Evolutionary conservation across 768 basidiomycete species (phyloP), one percentile per base, ranked within the genome.

Genomic region (Mycena floridula): DNA sequence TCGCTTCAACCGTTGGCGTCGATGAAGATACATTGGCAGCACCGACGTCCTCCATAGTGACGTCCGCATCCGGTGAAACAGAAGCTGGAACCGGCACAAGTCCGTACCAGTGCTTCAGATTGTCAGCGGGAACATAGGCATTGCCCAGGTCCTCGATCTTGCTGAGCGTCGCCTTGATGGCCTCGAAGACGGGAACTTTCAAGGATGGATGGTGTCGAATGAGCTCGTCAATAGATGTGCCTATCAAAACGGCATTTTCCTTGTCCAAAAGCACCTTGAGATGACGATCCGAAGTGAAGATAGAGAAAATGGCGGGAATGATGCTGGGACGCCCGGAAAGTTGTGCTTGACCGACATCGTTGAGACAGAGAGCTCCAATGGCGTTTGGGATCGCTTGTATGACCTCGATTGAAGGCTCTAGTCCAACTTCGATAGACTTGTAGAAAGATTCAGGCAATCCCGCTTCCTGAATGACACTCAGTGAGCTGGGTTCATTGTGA

Each of bases 401-500:
- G 30, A 96, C 86, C 67, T 99, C 95, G 36, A 91, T 85, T 0
- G 88, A 81, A 5, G 90, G 80, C 51, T 95, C 92, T 32, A 95
- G 73, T 3, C 85, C 89, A 26, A 72, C 69, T 64, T 95, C 91
- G 36, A 99, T 79, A 3, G 86, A 78, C 45, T 77, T 75, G 64
- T 93, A 98, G 55, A 99, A 91, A 0, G 81, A 76, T 54, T 92
- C 88, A 1, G 96, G 96, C 3, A 99, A 64, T 5, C 85, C 81
- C 22, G 82, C 77, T 62, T 99, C 96, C 63, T 99, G 96, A 18
- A 99, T 86, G 43, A 95, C 84, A 2, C 81, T 70, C 45, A 99
- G 68, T 13, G 91, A 96, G 0, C 94, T 97, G 6, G 96, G 96
- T 61, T 99, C 96, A 52, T 98, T 99, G 70, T 99, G 95, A 7